These are phyloP conservation scores for Trichoderma cornu-damae DNA, from an alignment of 2,329 filamentous ascomycete genomes.

Conservation along the genomic window DNA sequence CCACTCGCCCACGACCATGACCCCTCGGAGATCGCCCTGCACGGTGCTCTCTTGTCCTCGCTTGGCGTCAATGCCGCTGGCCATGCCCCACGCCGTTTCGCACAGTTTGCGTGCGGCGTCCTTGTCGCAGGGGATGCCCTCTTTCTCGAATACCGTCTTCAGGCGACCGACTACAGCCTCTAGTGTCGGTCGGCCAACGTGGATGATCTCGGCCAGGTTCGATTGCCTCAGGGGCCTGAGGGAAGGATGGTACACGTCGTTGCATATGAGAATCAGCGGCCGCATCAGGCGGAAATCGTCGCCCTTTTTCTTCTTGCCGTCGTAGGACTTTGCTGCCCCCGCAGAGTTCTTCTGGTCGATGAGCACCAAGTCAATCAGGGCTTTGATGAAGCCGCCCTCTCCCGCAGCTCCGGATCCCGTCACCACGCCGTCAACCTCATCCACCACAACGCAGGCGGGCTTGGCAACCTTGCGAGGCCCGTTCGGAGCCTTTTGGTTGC, in stretches of 20 bases:
- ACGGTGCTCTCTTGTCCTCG: slow-evolving; percentile 63
- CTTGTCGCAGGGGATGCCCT: slow-evolving; percentile 80
- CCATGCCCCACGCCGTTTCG: slow-evolving; percentile 77
- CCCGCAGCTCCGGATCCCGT: slow-evolving; percentile 69
- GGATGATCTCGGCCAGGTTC: slow-evolving; percentile 79
- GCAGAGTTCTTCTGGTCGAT: slow-evolving; percentile 73
- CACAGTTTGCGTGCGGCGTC: slow-evolving; percentile 83
- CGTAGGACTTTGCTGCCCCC: slow-evolving; percentile 25
- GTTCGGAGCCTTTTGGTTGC: slow-evolving; percentile 54
- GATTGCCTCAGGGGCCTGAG: slow-evolving; percentile 83
- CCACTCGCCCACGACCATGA: slow-evolving; percentile 86
- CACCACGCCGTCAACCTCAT: slow-evolving; percentile 94
- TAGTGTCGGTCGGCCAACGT: slow-evolving; percentile 81
- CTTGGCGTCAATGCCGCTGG: slow-evolving; percentile 62
- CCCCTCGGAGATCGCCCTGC: slow-evolving; percentile 69
- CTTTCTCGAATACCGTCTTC: slow-evolving; percentile 79
- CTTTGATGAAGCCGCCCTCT: slow-evolving; percentile 93
- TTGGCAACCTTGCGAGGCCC: slow-evolving; percentile 64
- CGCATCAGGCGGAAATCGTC: slow-evolving; percentile 84
- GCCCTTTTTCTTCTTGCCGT: slow-evolving; percentile 56
- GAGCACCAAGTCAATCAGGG: slow-evolving; percentile 82
- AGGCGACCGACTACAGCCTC: slow-evolving; percentile 80
- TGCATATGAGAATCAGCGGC: slow-evolving; percentile 91
- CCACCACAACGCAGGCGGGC: slow-evolving; percentile 88
- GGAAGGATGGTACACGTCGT: slow-evolving; percentile 91